Conservation (phyloP, 139 green algal genomes). For the Medakamo hakoo region DNA sequence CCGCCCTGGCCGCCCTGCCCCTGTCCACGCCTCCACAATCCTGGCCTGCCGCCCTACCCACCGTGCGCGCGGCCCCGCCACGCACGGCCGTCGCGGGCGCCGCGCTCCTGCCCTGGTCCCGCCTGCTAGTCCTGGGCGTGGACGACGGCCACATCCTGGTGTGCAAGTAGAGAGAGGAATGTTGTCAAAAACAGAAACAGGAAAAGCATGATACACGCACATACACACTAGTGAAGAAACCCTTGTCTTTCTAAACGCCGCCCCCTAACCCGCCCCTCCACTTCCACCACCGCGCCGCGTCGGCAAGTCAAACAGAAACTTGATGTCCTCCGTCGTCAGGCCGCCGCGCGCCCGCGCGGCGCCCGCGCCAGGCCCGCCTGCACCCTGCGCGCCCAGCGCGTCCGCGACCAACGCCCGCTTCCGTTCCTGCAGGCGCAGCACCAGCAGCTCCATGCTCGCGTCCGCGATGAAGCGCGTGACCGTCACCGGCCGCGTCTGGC, state of each 20-base stretch:
- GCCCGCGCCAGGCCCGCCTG: neutral
- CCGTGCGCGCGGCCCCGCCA: neutral
- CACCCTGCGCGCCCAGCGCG: constrained; percentile 29
- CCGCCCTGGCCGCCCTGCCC: too few species aligned
- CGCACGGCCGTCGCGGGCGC: neutral
- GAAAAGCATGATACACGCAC: neutral
- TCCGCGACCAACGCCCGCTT: constrained; percentile 44
- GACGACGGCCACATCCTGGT: neutral
- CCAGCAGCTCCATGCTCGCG: constrained; percentile 65
- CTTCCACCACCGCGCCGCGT: neutral
- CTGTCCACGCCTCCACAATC: neutral
- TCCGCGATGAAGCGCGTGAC: constrained; percentile 53
- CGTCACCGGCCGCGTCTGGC: constrained; percentile 43
- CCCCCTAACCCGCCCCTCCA: neutral
- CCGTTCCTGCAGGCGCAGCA: constrained; percentile 46
- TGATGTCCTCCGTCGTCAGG: constrained; percentile 37
- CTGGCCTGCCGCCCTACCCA: neutral
- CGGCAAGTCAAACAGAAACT: constrained; percentile 33
- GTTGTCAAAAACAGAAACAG: neutral
- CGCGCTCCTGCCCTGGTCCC: neutral
- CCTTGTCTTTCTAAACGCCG: neutral
- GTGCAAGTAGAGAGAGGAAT: neutral
- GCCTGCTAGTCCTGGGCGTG: neutral
- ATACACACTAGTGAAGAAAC: neutral
- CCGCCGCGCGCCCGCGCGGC: constrained; percentile 3